These are phyloP conservation scores for Termitomyces sp. DNA, from an alignment of 768 basidiomycete genomes.

Conservation along the genomic window DNA sequence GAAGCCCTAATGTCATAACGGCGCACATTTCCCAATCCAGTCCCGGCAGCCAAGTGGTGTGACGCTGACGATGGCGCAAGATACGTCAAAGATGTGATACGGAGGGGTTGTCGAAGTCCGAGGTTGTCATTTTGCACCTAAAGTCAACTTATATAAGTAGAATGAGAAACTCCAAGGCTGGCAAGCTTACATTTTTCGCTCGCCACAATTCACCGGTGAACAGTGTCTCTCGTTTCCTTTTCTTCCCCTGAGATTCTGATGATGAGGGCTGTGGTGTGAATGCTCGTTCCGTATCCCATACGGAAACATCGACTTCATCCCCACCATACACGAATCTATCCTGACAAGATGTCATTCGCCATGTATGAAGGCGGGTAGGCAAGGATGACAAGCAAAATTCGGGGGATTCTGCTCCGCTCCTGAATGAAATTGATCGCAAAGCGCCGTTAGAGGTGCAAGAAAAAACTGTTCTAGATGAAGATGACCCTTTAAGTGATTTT, in stretches of 20 bases:
- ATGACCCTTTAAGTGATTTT: background rate
- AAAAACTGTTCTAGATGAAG: conserved; percentile 43
- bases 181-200: conserved; percentile 68
- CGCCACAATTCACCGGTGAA: conserved; percentile 81
- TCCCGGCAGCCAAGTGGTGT: conserved; percentile 67
- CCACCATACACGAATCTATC: conserved; percentile 78
- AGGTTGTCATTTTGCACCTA: conserved; percentile 75
- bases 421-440: conserved; percentile 47
- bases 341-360: conserved; percentile 54
- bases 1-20: conserved; percentile 76
- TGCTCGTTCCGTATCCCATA: conserved; percentile 70
- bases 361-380: conserved; percentile 68
- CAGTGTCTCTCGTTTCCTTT: conserved; percentile 60
- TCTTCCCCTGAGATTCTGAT: conserved; percentile 34
- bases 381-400: conserved; percentile 40
- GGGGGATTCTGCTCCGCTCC: conserved; percentile 21
- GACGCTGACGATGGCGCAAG: conserved; percentile 38
- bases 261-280: conserved; percentile 36
- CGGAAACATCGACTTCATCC: conserved; percentile 80
- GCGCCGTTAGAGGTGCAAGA: conserved; percentile 80
- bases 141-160: background rate
- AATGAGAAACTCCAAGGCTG: background rate
- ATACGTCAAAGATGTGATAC: conserved; percentile 68
- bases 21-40: conserved; percentile 69
- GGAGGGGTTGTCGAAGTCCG: conserved; percentile 74